These are phyloP conservation scores for Celoporthe dispersa DNA, from an alignment of 2,329 filamentous ascomycete genomes.

Conservation along the genomic window DNA sequence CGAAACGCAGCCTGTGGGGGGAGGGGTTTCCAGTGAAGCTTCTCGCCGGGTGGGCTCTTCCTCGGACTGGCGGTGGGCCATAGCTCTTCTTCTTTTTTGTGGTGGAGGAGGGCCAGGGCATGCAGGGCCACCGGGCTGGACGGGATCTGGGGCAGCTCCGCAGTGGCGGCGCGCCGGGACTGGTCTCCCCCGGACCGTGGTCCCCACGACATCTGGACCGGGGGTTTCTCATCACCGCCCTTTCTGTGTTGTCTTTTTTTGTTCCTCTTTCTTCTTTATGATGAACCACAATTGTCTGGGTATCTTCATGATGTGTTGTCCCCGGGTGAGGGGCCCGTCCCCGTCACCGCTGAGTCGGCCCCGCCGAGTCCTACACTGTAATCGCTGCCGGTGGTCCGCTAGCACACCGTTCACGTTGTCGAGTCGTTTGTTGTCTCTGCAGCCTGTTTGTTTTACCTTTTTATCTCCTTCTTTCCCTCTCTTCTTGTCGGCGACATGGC, in stretches of 20 bases:
- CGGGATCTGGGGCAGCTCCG: constrained; percentile 19
- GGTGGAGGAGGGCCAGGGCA: neutral
- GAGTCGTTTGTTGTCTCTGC: constrained; percentile 6
- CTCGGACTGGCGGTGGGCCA: constrained; percentile 4
- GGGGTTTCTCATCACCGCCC: constrained; percentile 14
- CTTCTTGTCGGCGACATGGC: neutral
- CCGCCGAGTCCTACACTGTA: constrained; percentile 11
- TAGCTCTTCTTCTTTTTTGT: neutral
- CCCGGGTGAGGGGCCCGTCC: neutral
- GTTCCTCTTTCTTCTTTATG: neutral
- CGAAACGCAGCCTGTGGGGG: constrained; percentile 20
- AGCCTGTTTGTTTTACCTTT: neutral
- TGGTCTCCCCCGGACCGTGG: constrained; percentile 11
- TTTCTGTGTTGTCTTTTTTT: constrained; percentile 4
- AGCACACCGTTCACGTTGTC: constrained; percentile 11
- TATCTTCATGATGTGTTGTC: constrained; percentile 12
- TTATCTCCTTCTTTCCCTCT: neutral
- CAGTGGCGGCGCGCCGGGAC: constrained; percentile 19
- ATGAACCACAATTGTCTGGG: neutral
- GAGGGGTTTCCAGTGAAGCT: constrained; percentile 1
- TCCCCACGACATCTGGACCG: constrained; percentile 17
- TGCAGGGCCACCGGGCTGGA: constrained; percentile 13
- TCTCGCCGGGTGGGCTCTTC: constrained; percentile 7
- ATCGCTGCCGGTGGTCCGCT: neutral
- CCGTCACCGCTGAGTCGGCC: constrained; percentile 21